Base-by-base conservation (phyloP, 148 eudicot species). In the Tetragonia tetragonoides region DNA sequence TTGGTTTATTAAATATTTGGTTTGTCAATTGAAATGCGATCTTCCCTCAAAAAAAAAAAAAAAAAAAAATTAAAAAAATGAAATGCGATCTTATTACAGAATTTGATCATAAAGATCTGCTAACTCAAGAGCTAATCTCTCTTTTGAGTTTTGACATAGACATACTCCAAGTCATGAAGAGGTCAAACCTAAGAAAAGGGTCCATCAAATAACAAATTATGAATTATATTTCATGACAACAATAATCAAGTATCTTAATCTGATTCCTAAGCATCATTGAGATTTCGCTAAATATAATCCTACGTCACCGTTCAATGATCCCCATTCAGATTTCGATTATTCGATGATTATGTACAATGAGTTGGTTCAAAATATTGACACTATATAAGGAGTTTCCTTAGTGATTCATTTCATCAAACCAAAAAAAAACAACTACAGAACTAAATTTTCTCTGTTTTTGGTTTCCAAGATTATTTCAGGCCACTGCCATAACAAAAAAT, bases 341-440 rank as follows among this genome's bases (percentile, higher is more conserved):
- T 10, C 21, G 20, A 40, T 44, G 62, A 34, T 63, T 10, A 47
- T 65, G 78, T 28, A 64, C 49, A 70, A 34, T 28, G 44, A 6
- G 14, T 38, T 46, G 16, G 4, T 64, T 64, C 60, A 28, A 28
- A 20, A 4, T 34, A n/a, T 11, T 3, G 17, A 3, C 0, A 56
- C 23, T 75, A 75, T 75, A 46, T 75, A 75, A 64, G 23, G 44
- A 51, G 60, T 47, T 65, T 34, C 23, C 28, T 17, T 49, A 18
- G 28, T 75, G 17, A 47, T 65, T 44, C 57, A 65, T 42, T 65
- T 75, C 78, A 75, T 65, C 61, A 47, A 75, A 11, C 66, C 38
- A 17, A 12, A 42, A 12, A 42, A 42, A 73, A 8, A 9, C 63
- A 60, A 37, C 23, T 60, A 71, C 3, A 7, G 10, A 42, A 4